These are phyloP conservation scores for Botrytis paeoniae DNA, from an alignment of 2,329 filamentous ascomycete genomes.

Conservation along the genomic window DNA sequence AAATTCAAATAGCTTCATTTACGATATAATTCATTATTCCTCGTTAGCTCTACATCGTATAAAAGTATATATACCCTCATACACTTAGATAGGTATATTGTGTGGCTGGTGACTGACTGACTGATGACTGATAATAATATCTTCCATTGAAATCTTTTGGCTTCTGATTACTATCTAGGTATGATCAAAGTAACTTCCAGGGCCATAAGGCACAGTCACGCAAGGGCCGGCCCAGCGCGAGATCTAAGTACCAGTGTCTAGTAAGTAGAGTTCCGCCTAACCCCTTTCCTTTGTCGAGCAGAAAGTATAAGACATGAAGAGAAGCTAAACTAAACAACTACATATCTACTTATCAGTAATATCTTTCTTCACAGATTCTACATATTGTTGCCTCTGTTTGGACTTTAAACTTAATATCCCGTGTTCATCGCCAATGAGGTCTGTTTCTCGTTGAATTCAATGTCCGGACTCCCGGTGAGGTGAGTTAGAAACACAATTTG, in stretches of 20 bases:
- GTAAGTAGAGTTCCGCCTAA: background rate
- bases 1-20: background rate
- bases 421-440: background rate
- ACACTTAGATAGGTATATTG: background rate
- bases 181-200: background rate
- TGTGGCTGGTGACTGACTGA: background rate
- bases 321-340: background rate
- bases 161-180: background rate
- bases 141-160: conserved; percentile 2
- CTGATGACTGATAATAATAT: too few relatives aligned
- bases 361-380: background rate
- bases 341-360: background rate
- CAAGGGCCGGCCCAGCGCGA: background rate
- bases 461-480: background rate
- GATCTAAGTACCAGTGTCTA: background rate
- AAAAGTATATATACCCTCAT: background rate
- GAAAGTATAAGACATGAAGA: background rate
- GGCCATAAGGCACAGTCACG: background rate
- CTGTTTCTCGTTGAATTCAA: background rate
- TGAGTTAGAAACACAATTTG: background rate
- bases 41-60: background rate
- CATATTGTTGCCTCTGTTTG: background rate
- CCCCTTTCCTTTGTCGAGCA: background rate
- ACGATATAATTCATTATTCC: background rate
- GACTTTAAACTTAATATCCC: background rate